Evolutionary conservation across 108 stramenopile species (phyloP), one percentile per base, ranked within the genome.

Genomic region (Cyclotella sp.): DNA sequence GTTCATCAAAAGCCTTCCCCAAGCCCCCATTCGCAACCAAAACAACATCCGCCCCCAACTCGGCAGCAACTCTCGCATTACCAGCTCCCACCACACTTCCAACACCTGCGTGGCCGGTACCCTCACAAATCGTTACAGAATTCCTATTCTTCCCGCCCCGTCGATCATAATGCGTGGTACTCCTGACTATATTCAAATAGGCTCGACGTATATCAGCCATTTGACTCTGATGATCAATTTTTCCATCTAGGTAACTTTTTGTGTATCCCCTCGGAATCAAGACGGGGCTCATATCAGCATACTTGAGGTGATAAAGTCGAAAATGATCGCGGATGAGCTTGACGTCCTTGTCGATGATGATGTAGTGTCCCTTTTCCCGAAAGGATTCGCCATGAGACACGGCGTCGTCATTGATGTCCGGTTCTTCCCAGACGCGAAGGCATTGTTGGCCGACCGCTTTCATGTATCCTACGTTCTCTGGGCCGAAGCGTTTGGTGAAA

Each of bases 61-160:
- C 74, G 9, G 75, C 72, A 0, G 97, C 97, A 28, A 98, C 93
- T 42, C 93, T 72, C 9, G 97, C 97, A 74, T 98, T 98, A 55
- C 80, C 91, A 51, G 88, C 85, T 44, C 88, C 90, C 0, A 98
- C 93, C 29, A 96, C 86, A 53, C 89, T 89, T 62, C 90, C 90
- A 0, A 90, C 95, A 9, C 95, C 97, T 40, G 86, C 90, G 79
- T 98, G 97, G 9, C 97, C 97, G n/a, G 97, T 98, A 7, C 97
- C 97, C 77, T 98, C 97, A 43, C 93, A 87, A 14, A 98, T 79
- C 39, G 91, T 81, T 21, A 93, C 70, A 49, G 90, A 87, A 57
- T 73, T 81, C 13, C 60, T 59, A n/a, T 54, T 68, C 3, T 53
- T 63, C 18, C 80, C 70, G 57, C 63, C 68, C 28, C 55, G 52